Evolutionary conservation across 2,329 filamentous ascomycete species (phyloP), one percentile per base, ranked within the genome.

Genomic region (Colletotrichum endophyticum): DNA sequence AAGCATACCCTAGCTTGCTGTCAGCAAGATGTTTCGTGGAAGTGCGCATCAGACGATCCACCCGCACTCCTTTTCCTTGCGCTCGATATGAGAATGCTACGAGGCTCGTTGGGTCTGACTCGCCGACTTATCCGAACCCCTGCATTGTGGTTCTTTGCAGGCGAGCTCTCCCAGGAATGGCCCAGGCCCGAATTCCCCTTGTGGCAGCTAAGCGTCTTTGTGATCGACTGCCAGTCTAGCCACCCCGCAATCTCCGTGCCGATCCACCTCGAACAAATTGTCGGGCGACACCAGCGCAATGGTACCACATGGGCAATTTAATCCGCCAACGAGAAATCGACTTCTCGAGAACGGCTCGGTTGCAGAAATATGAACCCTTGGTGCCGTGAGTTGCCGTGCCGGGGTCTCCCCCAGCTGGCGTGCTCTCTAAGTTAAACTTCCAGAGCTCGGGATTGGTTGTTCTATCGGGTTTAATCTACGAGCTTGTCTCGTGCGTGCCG

Each of bases 271-370:
- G 13, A 25, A 59, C 73, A 25, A 11, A 57, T 30, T 53, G 36
- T 30, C 25, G 25, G 30, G 22, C 39, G 53, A 32, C 32, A 19
- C 53, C 32, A 64, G 16, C 62, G 36, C 44, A 12, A n/a, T 36
- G 36, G 34, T 25, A 30, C 28, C 34, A 8, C 44, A 53, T 22
- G 67, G 68, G 22, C 27, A 30, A 76, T 66, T 76, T 53, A 61
- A 76, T 73, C 70, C 70, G 73, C 73, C 73, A 69, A 76, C 56
- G 64, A 62, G 73, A 56, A 25, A 34, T 34, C 53, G 53, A 56
- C 56, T 32, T 36, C 39, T 68, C 44, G 32, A 28, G 49, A 69
- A 30, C 32, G 34, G 57, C 57, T n/a, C 27, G 32, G 34, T 69
- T 53, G 25, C 57, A 36, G 44, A 63, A 8, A 28, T 16, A 73